Evolutionary conservation across 1,139 yeast genomes (phyloP), one percentile per base, ranked within the genome.

Genomic region (Hansenula sp.): DNA sequence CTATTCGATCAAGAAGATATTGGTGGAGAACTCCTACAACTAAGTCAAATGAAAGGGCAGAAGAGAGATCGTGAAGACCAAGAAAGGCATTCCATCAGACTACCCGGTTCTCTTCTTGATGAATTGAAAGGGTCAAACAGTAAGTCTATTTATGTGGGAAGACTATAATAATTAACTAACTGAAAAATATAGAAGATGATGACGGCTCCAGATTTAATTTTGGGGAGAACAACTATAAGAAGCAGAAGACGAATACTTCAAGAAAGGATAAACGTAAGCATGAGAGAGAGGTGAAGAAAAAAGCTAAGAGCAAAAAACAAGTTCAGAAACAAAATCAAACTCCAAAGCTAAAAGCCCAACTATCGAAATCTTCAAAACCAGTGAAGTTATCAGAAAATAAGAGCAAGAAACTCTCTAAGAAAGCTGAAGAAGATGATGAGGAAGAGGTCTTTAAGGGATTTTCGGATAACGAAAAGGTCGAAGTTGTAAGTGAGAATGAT

Each of bases 101-200:
- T 87, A 25, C 96, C 96, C 0, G 86, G 85, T 1, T 65, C 69
- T 16, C 61, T 88, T 33, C 61, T 87, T 41, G 93, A 86, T 51
- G 83, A 81, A 58, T 73, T 87, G 49, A 72, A 77, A 48, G 65
- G 61, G 21, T 67, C 62, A 17, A 77, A 72, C 18, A 76, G 78
- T 38, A 70, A 60, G 67, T 48, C 2, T 10, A 19, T 9, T 11
- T 21, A 38, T 2, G 16, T 19, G 27, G 13, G 15, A 36, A 33
- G 11, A 33, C 41, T 13, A 38, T 27, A 36, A 40, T 37, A 15
- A 28, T 17, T 3, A 10, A 30, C 31, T 34, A 31, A 17, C 31
- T 15, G 30, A 6, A 19, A 8, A 24, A 30, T 8, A 35, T 35
- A 42, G 38, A 42, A 35, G 53, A 33, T 16, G 56, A 46, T 18